Base-by-base conservation (phyloP, 352 stramenopile species). In the Pythium aristosporum region DNA sequence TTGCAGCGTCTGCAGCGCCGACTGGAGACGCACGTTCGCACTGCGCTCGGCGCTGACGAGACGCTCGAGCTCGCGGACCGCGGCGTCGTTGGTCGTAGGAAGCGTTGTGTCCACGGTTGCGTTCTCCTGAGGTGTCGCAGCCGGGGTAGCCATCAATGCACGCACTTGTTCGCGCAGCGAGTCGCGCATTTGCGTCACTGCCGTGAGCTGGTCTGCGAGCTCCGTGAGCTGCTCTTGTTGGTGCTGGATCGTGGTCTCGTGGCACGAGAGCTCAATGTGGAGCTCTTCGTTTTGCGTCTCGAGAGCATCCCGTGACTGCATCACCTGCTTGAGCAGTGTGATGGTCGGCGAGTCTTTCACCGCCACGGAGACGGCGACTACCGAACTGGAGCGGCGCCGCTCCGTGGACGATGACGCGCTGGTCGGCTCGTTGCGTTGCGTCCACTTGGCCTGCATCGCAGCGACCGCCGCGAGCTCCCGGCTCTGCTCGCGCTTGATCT, bases 271-370 rank as follows among this genome's bases (percentile, higher is more conserved):
- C 59, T 86, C 74, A 23, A 75, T 60, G 47, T 77, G 54, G 25
- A 85, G 60, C 60, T 84, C 74, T 23, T 82, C 75, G 30, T 65
- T 61, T 30, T 80, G 68, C 30, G 65, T 57, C 12, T 79, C 42
- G 18, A 76, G 47, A 13, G 55, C 20, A 25, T 74, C 37, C 48
- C 74, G 43, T 41, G 73, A 60, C n/a, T 65, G 60, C 37, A 68
- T 65, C 50, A 42, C 51, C 15, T 56, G 67, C 54, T 61, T 65
- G 18, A 73, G 68, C 49, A 59, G 44, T 39, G 36, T 50, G 41
- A 68, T 74, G 34, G 42, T 68, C 37, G 52, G 71, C 51, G 53
- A 66, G 54, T 58, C 62, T 30, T 23, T 37, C 16, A 30, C 36
- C 56, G 47, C 16, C 52, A 34, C n/a, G 47, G 32, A 34, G 23